Evolutionary conservation across 2,329 filamentous ascomycete species (phyloP).

Genomic region (Magnaporthiopsis incrustans): DNA sequence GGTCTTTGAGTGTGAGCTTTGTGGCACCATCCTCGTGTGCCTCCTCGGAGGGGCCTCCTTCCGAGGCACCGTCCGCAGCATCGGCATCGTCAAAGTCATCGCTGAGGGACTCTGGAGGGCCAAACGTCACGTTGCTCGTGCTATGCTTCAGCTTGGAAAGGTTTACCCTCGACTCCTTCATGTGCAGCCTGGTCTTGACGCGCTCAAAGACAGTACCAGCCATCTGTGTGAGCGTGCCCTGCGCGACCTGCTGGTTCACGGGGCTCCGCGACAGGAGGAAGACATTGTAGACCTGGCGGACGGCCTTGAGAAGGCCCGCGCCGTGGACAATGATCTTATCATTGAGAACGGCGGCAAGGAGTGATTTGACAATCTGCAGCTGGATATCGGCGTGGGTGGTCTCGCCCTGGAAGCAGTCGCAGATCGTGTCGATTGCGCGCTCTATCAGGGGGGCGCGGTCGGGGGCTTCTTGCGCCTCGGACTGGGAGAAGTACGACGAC

Average conservation of each 20-base stretch:
- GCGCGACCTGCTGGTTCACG: constrained; percentile 92
- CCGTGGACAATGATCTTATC: constrained; percentile 99
- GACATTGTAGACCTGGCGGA: constrained; percentile 97
- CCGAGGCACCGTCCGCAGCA: constrained; percentile 16
- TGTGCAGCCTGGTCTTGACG: constrained; percentile 75
- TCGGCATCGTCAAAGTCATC: constrained; percentile 17
- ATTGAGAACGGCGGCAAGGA: constrained; percentile 90
- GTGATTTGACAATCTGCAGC: constrained; percentile 94
- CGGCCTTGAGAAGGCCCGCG: constrained; percentile 88
- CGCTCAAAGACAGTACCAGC: constrained; percentile 96
- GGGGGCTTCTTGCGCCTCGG: constrained; percentile 41
- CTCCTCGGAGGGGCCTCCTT: constrained; percentile 13
- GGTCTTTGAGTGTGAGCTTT: constrained; percentile 59
- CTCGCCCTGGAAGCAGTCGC: constrained; percentile 97
- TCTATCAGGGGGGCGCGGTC: constrained; percentile 75
- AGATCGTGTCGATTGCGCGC: constrained; percentile 96
- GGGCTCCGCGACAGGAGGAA: constrained; percentile 92
- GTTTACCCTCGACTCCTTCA: constrained; percentile 72
- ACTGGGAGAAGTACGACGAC: constrained; percentile 90
- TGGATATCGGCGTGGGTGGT: constrained; percentile 87
- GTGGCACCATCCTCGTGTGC: constrained; percentile 29
- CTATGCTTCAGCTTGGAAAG: constrained; percentile 43
- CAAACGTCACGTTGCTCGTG: constrained; percentile 44
- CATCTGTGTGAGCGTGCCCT: constrained; percentile 97
- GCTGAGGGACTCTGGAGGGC: constrained; percentile 33